Evolutionary conservation across 2,329 filamentous ascomycete genomes (phyloP).

Genomic region (Claviceps fusiformis): DNA sequence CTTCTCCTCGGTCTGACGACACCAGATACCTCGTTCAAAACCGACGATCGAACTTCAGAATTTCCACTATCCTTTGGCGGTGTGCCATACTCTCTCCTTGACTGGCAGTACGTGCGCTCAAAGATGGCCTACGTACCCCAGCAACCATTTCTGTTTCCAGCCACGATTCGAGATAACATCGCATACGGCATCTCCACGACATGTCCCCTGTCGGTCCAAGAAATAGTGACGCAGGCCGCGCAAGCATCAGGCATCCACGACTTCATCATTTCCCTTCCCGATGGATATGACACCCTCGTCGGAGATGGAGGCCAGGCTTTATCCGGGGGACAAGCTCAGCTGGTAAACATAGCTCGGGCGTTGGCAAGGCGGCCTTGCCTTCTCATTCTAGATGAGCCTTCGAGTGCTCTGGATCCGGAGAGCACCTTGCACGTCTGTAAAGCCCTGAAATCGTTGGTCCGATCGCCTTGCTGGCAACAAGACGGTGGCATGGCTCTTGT

Average conservation of each 20-base stretch:
- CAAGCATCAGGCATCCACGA: constrained; percentile 55
- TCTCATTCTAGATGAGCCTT: constrained; percentile 77
- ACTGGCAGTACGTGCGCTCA: constrained; percentile 45
- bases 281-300: constrained; percentile 46
- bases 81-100: constrained; percentile 41
- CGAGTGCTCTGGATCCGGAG: constrained; percentile 61
- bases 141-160: constrained; percentile 62
- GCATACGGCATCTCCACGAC: constrained; percentile 54
- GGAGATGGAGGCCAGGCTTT: constrained; percentile 64
- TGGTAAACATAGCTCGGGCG: constrained; percentile 68
- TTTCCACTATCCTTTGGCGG: constrained; percentile 43
- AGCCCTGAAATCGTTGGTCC: constrained; percentile 43
- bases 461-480: constrained; percentile 5
- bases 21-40: constrained; percentile 13
- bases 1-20: constrained; percentile 61
- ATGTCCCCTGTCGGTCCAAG: constrained; percentile 33
- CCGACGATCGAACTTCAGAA: neutral
- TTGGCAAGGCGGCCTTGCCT: constrained; percentile 57
- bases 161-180: constrained; percentile 68
- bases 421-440: constrained; percentile 50
- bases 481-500: constrained; percentile 51
- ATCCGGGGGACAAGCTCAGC: constrained; percentile 72
- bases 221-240: constrained; percentile 37
- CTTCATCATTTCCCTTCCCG: constrained; percentile 59
- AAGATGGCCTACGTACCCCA: constrained; percentile 58